Evolutionary conservation across 2,329 filamentous ascomycete species (phyloP).

Genomic region (Pseudopithomyces maydicus): DNA sequence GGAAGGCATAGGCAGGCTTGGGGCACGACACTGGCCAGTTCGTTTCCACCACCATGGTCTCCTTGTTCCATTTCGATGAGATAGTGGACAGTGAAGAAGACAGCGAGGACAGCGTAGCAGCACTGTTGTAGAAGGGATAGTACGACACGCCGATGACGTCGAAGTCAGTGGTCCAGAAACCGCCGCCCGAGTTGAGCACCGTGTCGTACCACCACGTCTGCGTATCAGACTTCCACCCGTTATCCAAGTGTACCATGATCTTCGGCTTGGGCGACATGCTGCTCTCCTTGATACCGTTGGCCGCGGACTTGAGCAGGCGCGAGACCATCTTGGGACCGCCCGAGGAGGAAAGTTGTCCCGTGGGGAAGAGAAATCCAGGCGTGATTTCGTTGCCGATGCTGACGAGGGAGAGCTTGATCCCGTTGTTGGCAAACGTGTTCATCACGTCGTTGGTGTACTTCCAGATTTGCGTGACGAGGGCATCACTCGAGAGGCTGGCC

Average conservation of each 20-base stretch:
- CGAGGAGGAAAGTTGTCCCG: conserved; percentile 61
- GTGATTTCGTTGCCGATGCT: conserved; percentile 78
- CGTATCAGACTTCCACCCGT: conserved; percentile 72
- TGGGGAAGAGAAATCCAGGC: conserved; percentile 68
- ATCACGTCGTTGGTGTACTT: conserved; percentile 69
- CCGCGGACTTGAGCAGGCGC: conserved; percentile 66
- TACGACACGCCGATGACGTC: conserved; percentile 75
- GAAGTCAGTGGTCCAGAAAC: conserved; percentile 61
- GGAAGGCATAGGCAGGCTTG: conserved; percentile 63
- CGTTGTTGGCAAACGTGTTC: conserved; percentile 63
- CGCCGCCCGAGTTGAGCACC: conserved; percentile 51
- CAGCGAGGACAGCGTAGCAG: conserved; percentile 64
- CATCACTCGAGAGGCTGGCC: conserved; percentile 61
- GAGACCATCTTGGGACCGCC: conserved; percentile 61
- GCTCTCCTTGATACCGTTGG: conserved; percentile 68
- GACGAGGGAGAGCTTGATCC: conserved; percentile 64
- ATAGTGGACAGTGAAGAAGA: conserved; percentile 63
- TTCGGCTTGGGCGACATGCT: conserved; percentile 61
- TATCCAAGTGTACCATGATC: conserved; percentile 77
- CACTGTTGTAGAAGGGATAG: conserved; percentile 71
- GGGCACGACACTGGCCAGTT: conserved; percentile 72
- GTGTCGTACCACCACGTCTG: conserved; percentile 70
- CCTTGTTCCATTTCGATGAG: conserved; percentile 66
- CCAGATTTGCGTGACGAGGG: conserved; percentile 66
- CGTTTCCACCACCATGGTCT: conserved; percentile 71